phyloP scores from a whole-genome alignment of 305 asterid genomes.

The Fraxinus velutina region DNA sequence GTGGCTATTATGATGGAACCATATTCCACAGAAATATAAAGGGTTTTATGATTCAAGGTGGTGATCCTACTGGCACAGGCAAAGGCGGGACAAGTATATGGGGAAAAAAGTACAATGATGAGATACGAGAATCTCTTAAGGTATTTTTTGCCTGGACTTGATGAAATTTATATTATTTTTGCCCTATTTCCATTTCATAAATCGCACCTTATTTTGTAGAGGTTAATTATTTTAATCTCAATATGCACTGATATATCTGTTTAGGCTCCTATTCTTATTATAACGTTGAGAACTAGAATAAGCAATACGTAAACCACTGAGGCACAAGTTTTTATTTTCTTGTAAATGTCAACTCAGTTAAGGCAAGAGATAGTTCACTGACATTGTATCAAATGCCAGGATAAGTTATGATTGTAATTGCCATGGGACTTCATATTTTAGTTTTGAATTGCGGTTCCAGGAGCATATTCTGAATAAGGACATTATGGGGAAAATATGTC shows the following conservation, averaged over 20 bases:
- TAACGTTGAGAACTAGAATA: background rate
- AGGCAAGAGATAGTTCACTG: background rate
- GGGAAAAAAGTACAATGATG: conserved; percentile 88
- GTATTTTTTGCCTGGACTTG: conserved; percentile 33
- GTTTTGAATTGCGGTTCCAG: background rate
- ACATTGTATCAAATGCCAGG: background rate
- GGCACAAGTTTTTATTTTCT: background rate
- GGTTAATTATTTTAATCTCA: background rate
- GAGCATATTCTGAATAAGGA: background rate
- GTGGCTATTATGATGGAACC: conserved; percentile 92
- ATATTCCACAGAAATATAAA: conserved; percentile 89
- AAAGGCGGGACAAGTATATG: conserved; percentile 95
- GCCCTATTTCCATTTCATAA: background rate
- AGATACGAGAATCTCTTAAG: conserved; percentile 94
- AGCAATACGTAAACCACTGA: background rate
- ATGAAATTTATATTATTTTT: conserved; percentile 8
- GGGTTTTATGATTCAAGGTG: conserved; percentile 97
- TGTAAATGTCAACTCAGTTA: background rate
- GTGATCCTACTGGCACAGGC: conserved; percentile 92
- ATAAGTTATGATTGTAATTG: background rate
- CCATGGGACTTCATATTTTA: background rate
- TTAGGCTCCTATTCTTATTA: background rate
- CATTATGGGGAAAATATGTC: background rate
- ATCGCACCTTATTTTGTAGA: background rate
- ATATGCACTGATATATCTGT: background rate